phyloP scores from a whole-genome alignment of 495 filamentous ascomycete species.

The Choiromyces venosus region DNA sequence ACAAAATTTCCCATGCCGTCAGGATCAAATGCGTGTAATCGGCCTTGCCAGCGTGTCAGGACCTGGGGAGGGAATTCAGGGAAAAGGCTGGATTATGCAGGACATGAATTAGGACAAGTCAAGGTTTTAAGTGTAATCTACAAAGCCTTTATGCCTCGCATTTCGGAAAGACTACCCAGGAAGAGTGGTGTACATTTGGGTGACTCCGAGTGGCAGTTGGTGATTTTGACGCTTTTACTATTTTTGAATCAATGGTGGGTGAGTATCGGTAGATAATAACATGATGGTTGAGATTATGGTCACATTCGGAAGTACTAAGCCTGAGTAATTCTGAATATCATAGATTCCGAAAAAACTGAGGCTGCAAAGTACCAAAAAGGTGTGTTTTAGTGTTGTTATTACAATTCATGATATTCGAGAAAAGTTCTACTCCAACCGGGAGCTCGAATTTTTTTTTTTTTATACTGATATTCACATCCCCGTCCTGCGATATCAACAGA shows the following conservation, averaged over 20 bases:
- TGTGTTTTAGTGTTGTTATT: background rate
- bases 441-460: no score
- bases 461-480: background rate
- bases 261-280: background rate
- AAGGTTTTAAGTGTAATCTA: background rate
- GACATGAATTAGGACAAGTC: background rate
- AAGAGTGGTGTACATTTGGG: background rate
- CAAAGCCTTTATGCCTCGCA: background rate
- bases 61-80: background rate
- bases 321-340: background rate
- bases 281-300: background rate
- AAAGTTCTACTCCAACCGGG: background rate
- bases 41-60: background rate
- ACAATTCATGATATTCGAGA: background rate
- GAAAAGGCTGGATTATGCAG: background rate
- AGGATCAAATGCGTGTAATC: background rate
- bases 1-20: background rate
- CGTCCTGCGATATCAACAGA: background rate
- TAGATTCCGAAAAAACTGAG: background rate
- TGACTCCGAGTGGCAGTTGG: background rate
- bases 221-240: background rate
- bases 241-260: background rate
- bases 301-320: background rate
- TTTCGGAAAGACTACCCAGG: background rate
- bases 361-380: background rate